Evolutionary conservation across 2,329 filamentous ascomycete genomes (phyloP), one percentile per base, ranked within the genome.

Genomic region (Orbilia javanica): DNA sequence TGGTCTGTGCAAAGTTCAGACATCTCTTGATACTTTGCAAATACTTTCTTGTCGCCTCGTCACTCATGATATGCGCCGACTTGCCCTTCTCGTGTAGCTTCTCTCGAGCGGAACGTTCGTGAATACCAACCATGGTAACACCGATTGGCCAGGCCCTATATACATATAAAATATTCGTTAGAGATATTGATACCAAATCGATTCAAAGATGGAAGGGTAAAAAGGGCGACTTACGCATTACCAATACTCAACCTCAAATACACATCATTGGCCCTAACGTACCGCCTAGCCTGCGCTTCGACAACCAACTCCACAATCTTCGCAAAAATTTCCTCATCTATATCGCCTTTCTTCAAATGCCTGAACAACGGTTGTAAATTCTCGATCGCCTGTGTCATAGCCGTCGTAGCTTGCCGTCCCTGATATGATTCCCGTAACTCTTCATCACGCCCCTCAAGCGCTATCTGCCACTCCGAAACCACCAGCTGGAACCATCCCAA

Each of bases 111-210:
- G 92, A 96, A 83, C 96, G 90, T 87, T 98, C 96, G 88, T 99
- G 96, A 82, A 99, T 99, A 87, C 96, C 96, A 82, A 99, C 96
- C 96, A 98, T 99, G 84, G 96, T 99, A 44, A 99, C 96, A 85
- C 96, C 96, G 82, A 99, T 99, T 25, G 96, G 96, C 96, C 96
- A 99, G 15, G 96, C 96, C 79, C 86, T 88, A 73, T 6, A 69
- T 22, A 36, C 48, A 15, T 66, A 44, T 52, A 67, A 39, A 34
- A 79, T 22, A 57, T 55, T 34, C 4, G 15, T 73, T 73, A 73
- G 69, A 36, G 3, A 27, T 27, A n/a, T 13, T n/a, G 5, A 10
- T 4, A 53, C 18, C 34, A n/a, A 55, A 15, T 20, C 11, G 29
- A 6, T 13, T 20, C 1, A 11, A 29, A n/a, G 15, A 15, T 1